phyloP scores from a whole-genome alignment of 495 filamentous ascomycete species.

The Neurospora sp. region DNA sequence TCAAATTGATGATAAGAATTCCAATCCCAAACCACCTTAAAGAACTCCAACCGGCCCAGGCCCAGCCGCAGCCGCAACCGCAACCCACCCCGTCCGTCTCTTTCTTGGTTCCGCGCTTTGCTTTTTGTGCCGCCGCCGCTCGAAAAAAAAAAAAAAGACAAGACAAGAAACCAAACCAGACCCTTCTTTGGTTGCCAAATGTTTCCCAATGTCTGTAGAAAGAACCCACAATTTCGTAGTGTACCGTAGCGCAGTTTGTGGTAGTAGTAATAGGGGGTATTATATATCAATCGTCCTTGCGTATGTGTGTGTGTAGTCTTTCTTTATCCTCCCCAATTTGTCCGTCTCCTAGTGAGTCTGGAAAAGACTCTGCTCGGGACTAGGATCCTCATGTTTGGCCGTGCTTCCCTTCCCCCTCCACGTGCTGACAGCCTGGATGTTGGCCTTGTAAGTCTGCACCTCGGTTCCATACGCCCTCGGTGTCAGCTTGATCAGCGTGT shows the following conservation, averaged over 20 bases:
- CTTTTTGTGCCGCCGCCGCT: neutral
- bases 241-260: neutral
- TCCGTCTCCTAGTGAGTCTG: neutral
- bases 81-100: neutral
- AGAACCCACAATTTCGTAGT: neutral
- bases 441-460: conserved; percentile 73
- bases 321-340: neutral
- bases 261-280: neutral
- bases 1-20: neutral
- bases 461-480: conserved; percentile 89
- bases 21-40: neutral
- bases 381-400: conserved; percentile 55
- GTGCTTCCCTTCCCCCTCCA: conserved; percentile 87
- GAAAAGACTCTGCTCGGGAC: conserved; percentile 19
- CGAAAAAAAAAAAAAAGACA: neutral
- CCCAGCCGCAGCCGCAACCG: neutral
- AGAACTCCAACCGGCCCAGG: neutral
- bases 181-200: neutral
- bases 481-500: conserved; percentile 92
- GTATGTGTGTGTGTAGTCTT: neutral
- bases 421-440: conserved; percentile 90
- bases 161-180: neutral
- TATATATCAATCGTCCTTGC: neutral
- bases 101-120: neutral
- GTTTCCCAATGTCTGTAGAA: neutral